Percentiles rank a stretch among this genome's conserved stretches.
Evolutionary conservation across 345 rosid species (phyloP).

Genomic region (Excoecaria agallocha): DNA sequence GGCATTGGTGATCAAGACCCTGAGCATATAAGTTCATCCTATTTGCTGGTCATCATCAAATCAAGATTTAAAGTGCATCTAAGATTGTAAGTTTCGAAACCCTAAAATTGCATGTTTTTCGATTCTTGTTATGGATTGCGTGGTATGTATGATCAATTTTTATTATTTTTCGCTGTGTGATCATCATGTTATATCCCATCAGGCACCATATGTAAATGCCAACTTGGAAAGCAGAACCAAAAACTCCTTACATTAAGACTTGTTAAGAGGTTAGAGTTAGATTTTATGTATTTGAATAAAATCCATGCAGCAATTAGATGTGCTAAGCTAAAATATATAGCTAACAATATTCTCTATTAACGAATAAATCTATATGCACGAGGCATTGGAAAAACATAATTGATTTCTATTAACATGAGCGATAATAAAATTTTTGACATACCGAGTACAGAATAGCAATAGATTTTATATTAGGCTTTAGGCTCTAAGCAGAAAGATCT

Average conservation of each 20-base stretch:
- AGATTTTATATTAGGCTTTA: slow-evolving; percentile 28
- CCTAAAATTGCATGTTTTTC: too few species aligned
- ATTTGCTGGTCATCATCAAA: too few species aligned
- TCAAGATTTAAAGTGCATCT: too few species aligned
- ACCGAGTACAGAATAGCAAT: slow-evolving; percentile 31
- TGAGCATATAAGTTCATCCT: too few species aligned
- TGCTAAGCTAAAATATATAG: slow-evolving; percentile 2
- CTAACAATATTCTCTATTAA: slow-evolving; percentile 1
- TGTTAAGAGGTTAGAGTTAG: background rate
- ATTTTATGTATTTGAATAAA: background rate
- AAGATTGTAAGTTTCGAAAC: too few species aligned
- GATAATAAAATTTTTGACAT: background rate
- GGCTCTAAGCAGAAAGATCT: slow-evolving; percentile 42
- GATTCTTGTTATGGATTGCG: too few species aligned
- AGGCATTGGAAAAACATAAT: background rate
- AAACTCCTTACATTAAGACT: slow-evolving; percentile 30
- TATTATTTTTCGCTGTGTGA: too few species aligned
- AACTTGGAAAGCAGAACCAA: slow-evolving; percentile 62
- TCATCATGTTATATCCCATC: too few species aligned
- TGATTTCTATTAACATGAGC: background rate
- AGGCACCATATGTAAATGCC: slow-evolving; percentile 59
- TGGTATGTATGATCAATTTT: too few species aligned
- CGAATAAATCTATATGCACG: background rate
- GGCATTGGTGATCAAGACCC: too few species aligned
- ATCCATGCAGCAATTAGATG: background rate